Base-by-base conservation (phyloP, 371 early-diverging fungal genomes). In the Rhizopus arrhizus region DNA sequence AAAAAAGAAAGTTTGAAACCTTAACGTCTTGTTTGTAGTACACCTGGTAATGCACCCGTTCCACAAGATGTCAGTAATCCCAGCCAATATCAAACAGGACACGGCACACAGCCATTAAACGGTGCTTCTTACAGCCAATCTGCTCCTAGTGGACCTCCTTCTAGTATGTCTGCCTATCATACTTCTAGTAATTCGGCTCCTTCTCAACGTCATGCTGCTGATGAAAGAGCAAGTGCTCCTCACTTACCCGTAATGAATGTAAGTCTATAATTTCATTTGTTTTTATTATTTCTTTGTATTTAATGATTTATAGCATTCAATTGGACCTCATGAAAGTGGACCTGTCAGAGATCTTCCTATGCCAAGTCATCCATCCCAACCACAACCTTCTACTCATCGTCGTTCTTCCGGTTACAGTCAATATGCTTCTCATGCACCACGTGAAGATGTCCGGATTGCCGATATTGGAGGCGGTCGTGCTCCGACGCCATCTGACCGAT, bases 51-150 rank as follows among this genome's bases (percentile, higher is more conserved):
- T 51, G 85, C 82, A 22, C 85, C 86, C 34, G 76, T 77, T 3
- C 87, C 85, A 35, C 85, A 84, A 59, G 88, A 86, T 67, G 83
- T 86, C 50, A 85, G 82, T 47, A 78, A 78, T 49, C 79, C 79
- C 13, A 75, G 72, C 29, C 79, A 75, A 62, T 78, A 78, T 56
- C 75, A 75, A 58, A 73, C 58, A 42, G 69, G 66, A 28, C 64
- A 69, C 15, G 65, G 57, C 31, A 59, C 61, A 48, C 66, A 66
- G 31, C 65, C 79, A 0, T 38, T 75, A 5, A 68, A 69, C 34
- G 75, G 79, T 16, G 62, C 63, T 1, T 62, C 73, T 16, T 64
- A 56, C 45, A 52, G 33, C 51, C 69, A 70, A 51, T 65, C 67
- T 10, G 76, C 64, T 33, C 73, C 76, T 12, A 56, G 57, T 9